Percentiles rank a stretch among this genome's conserved stretches.
These are phyloP conservation scores for Tribonema minus DNA, from an alignment of 108 stramenopile species.

Conservation along the genomic window DNA sequence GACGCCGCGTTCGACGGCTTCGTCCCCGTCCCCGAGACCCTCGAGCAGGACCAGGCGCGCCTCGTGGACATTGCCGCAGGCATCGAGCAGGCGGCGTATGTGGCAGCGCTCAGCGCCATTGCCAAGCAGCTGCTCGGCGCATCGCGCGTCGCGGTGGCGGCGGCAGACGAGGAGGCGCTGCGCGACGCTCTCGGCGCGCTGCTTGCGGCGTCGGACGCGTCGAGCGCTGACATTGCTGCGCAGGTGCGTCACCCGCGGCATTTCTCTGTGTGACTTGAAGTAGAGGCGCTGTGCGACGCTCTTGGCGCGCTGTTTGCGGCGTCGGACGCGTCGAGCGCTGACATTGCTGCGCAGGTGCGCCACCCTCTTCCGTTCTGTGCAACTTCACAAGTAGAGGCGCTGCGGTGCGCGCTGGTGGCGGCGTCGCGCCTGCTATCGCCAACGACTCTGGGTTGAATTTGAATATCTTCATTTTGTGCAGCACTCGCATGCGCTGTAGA, in stretches of 20 bases:
- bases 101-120: conserved; percentile 26
- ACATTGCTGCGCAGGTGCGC: conserved; percentile 39
- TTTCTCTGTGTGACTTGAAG: background rate
- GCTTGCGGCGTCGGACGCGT: conserved; percentile 31
- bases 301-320: conserved; percentile 32
- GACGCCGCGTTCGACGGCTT: too few species aligned
- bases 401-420: conserved; percentile 23
- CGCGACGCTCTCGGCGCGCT: conserved; percentile 22
- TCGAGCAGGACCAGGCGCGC: conserved; percentile 27
- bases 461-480: too few species aligned
- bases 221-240: conserved; percentile 40
- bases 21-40: conserved; percentile 39
- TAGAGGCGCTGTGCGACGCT: conserved; percentile 2
- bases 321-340: conserved; percentile 34
- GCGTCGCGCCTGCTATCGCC: background rate
- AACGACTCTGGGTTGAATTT: too few species aligned
- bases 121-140: conserved; percentile 19
- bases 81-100: conserved; percentile 40
- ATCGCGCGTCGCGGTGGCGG: background rate
- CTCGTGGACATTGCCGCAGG: conserved; percentile 40
- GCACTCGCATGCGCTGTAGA: too few species aligned
- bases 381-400: conserved; percentile 1
- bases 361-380: background rate
- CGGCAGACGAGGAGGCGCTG: conserved; percentile 12
- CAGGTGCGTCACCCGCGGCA: too few species aligned